These are phyloP conservation scores for Diaporthe aspalathi DNA, from an alignment of 2,329 filamentous ascomycete species.

Conservation along the genomic window DNA sequence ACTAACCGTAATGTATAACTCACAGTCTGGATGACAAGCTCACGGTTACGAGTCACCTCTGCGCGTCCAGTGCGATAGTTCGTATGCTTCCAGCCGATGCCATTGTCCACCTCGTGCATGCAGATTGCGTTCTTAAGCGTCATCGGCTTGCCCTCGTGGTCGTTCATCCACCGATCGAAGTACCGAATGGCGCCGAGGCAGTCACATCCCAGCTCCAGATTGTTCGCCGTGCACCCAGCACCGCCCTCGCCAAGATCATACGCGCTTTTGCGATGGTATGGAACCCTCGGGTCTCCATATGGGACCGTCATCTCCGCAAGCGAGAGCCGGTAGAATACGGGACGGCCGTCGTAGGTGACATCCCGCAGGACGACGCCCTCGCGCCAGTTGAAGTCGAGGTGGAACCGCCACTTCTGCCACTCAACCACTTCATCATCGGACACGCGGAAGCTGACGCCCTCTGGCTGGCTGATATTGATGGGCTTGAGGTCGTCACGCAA, in stretches of 20 bases:
- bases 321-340: slow-evolving; percentile 69
- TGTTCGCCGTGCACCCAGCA: slow-evolving; percentile 73
- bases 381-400: slow-evolving; percentile 71
- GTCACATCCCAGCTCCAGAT: slow-evolving; percentile 70
- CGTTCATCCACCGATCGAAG: slow-evolving; percentile 37
- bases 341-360: slow-evolving; percentile 68
- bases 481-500: slow-evolving; percentile 72
- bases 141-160: slow-evolving; percentile 32
- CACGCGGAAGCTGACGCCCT: slow-evolving; percentile 68
- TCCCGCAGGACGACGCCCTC: slow-evolving; percentile 74
- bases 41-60: slow-evolving; percentile 61
- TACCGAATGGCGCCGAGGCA: slow-evolving; percentile 69
- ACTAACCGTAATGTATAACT: background rate
- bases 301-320: slow-evolving; percentile 73
- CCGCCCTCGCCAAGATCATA: slow-evolving; percentile 77
- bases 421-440: slow-evolving; percentile 44
- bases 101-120: slow-evolving; percentile 68
- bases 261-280: slow-evolving; percentile 73
- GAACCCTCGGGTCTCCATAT: slow-evolving; percentile 70
- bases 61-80: slow-evolving; percentile 66
- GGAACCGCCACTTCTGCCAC: slow-evolving; percentile 66
- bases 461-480: slow-evolving; percentile 70
- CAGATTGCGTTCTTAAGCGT: slow-evolving; percentile 60
- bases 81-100: slow-evolving; percentile 67
- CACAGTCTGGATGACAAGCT: slow-evolving; percentile 63